Base-by-base conservation (phyloP, 306 rosid genomes). In the Quercus agrifolia region DNA sequence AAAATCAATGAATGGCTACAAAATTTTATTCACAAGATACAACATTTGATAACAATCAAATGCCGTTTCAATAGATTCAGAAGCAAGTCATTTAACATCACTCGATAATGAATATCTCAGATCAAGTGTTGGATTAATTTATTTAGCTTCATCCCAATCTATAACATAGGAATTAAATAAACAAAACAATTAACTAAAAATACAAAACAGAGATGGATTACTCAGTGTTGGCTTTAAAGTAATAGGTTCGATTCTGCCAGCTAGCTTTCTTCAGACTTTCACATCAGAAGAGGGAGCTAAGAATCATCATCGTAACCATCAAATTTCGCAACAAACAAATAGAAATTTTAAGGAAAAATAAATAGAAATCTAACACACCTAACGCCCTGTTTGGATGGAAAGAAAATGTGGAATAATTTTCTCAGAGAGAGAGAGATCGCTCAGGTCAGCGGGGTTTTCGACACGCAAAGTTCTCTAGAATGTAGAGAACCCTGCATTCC, bases 391-490 rank as follows among this genome's bases (percentile, higher is more conserved):
- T 67, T 35, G 27, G 27, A 19, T 67, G 14, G 17, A 13, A 6
- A 64, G 72, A 35, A 18, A 67, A 35, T 19, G 17, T 14, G n/a
- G 51, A 35, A 67, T 0, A 6, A 17, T 13, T 28, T 14, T 3
- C 4, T 5, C 35, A 27, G 2, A 13, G 54, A 5, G 75, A 21
- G 35, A 77, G 71, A 85, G 79, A 88, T 70, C 76, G 88, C 91
- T 88, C 91, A 88, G 91, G 38, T 85, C 91, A 86, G 88, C 91
- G 91, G 91, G 89, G 73, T 86, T 6, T 12, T 88, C 91, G 91
- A 88, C 88, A 88, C 83, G 89, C 89, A 86, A 86, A 79, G 58
- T 20, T 17, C 81, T 79, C 82, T 8, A 14, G 20, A 71, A 78
- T 41, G 46, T 41, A 76, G 89, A 81, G 86, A 88, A 73, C 46